Evolutionary conservation across 2,329 filamentous ascomycete genomes (phyloP).

Genomic region (Fusarium tupiense): DNA sequence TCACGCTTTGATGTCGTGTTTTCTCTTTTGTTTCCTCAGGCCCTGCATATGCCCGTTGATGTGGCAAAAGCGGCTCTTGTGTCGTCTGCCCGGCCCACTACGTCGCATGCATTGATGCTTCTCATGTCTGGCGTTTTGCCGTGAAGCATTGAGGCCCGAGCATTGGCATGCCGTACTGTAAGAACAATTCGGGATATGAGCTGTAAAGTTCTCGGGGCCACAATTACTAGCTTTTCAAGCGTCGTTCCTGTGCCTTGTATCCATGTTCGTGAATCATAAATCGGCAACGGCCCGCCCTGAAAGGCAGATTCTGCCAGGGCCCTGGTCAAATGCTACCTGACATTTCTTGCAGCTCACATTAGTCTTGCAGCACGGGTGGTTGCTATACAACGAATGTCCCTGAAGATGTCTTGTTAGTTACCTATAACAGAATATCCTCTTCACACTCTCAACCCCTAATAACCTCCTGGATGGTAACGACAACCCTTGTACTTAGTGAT

Average conservation of each 20-base stretch:
- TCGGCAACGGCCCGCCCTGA: conserved; percentile 26
- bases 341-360: conserved; percentile 40
- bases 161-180: neutral
- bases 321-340: conserved; percentile 27
- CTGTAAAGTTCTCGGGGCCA: neutral
- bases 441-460: neutral
- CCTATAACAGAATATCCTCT: neutral
- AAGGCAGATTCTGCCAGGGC: conserved; percentile 25
- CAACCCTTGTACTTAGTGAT: neutral
- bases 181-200: conserved; percentile 15
- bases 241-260: neutral
- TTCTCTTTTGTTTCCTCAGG: conserved; percentile 34
- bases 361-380: conserved; percentile 15
- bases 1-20: conserved; percentile 28
- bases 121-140: neutral
- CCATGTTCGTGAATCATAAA: conserved; percentile 13
- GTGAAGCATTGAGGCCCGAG: conserved; percentile 8
- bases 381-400: conserved; percentile 3
- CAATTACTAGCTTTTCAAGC: neutral
- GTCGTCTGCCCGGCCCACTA: conserved; percentile 23
- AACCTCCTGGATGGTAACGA: neutral
- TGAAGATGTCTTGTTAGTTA: conserved; percentile 8
- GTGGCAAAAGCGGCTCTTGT: conserved; percentile 42
- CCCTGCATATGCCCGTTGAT: conserved; percentile 42
- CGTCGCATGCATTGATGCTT: conserved; percentile 26